Conservation (phyloP, 768 basidiomycete species). For the Leccinum arenicola region DNA sequence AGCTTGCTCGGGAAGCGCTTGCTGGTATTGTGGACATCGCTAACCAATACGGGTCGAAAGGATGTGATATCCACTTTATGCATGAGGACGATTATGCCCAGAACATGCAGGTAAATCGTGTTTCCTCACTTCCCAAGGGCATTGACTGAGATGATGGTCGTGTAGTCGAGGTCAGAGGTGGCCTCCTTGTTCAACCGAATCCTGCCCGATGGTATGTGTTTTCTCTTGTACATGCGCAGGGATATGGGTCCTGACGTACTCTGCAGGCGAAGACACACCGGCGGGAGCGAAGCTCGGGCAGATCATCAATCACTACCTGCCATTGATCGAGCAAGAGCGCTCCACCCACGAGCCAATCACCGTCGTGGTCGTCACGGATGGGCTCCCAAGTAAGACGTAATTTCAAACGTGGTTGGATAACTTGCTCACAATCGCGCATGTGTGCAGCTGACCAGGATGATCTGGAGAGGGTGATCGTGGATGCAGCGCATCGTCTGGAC, state of each 20-base stretch:
- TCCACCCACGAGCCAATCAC: constrained; percentile 35
- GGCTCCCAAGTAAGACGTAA: constrained; percentile 37
- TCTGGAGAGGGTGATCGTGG: constrained; percentile 33
- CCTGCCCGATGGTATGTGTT: constrained; percentile 21
- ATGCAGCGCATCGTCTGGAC: constrained; percentile 40
- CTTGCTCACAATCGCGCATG: not conserved
- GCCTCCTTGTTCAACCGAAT: constrained; percentile 24
- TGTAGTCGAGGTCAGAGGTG: constrained; percentile 24
- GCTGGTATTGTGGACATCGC: constrained; percentile 39
- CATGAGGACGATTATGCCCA: constrained; percentile 32
- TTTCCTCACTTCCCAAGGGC: not conserved
- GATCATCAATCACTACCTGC: constrained; percentile 37
- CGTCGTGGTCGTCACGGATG: constrained; percentile 38
- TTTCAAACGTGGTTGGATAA: not conserved
- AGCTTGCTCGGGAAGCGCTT: constrained; percentile 39
- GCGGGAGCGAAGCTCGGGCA: constrained; percentile 36
- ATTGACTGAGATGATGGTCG: not conserved
- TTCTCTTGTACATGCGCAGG: not conserved
- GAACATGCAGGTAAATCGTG: constrained; percentile 22
- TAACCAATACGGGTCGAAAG: constrained; percentile 35
- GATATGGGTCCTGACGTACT: not conserved
- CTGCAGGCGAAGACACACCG: constrained; percentile 35
- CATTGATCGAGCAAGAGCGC: constrained; percentile 26
- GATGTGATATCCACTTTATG: constrained; percentile 43
- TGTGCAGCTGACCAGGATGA: constrained; percentile 28